phyloP scores from a whole-genome alignment of 176 grass and related monocot genomes.

The Hordeum marinum region DNA sequence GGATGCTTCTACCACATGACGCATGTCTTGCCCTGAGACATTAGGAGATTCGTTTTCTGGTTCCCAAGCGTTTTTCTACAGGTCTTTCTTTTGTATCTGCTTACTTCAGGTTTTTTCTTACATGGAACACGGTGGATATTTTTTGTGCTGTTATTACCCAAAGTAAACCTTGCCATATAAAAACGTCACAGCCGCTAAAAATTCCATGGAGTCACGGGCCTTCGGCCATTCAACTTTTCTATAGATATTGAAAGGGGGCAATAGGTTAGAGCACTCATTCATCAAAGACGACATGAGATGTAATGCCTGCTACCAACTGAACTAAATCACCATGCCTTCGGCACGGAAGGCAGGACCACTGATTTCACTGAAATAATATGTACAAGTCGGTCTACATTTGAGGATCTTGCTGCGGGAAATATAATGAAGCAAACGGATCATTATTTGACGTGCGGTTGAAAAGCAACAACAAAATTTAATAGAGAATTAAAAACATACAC shows the following conservation, averaged over 20 bases:
- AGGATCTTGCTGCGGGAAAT: not conserved
- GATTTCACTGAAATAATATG: not conserved
- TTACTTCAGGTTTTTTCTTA: not conserved
- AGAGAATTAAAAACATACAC: not conserved
- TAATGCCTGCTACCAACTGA: not conserved
- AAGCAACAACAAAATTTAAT: not conserved
- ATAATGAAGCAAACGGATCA: not conserved
- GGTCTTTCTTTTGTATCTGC: not conserved
- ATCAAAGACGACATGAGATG: not conserved
- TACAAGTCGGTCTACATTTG: not conserved
- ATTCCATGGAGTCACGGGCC: not conserved
- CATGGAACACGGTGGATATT: not conserved
- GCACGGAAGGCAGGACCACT: not conserved
- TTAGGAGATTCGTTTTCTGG: not conserved
- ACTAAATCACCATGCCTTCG: not conserved
- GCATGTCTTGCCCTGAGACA: not conserved
- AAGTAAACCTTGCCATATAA: not conserved
- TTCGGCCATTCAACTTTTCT: not conserved
- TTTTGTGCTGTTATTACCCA: not conserved
- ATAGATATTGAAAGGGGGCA: not conserved
- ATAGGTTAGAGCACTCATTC: not conserved
- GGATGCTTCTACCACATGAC: not conserved
- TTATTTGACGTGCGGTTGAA: not conserved
- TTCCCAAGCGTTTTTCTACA: not conserved
- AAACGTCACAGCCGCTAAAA: not conserved